Conservation (phyloP, 2,329 filamentous ascomycete species). For the Leptographium wingfieldii region DNA sequence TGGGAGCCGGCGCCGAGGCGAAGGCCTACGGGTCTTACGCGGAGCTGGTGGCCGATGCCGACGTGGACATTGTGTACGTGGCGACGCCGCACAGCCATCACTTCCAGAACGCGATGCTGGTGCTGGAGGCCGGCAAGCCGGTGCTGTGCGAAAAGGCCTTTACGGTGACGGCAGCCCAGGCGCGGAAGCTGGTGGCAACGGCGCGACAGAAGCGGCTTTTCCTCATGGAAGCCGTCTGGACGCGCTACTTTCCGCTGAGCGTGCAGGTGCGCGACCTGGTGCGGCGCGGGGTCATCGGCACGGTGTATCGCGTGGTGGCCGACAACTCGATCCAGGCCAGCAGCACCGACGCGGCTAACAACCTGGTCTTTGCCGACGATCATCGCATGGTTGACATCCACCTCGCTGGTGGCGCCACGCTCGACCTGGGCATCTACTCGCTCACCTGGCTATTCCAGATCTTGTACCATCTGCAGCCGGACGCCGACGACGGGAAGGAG, state of each 20-base stretch:
- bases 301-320: slow-evolving; percentile 47
- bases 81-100: slow-evolving; percentile 88
- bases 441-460: slow-evolving; percentile 87
- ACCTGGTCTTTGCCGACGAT: slow-evolving; percentile 43
- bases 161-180: slow-evolving; percentile 70
- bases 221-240: slow-evolving; percentile 86
- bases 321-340: slow-evolving; percentile 48
- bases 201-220: slow-evolving; percentile 62
- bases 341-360: slow-evolving; percentile 26
- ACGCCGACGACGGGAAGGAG: slow-evolving; percentile 47
- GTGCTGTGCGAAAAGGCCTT: slow-evolving; percentile 88
- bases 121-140: slow-evolving; percentile 70
- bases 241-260: slow-evolving; percentile 74
- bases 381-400: slow-evolving; percentile 74
- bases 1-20: slow-evolving; percentile 51
- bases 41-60: slow-evolving; percentile 64
- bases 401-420: slow-evolving; percentile 67
- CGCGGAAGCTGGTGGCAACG: slow-evolving; percentile 56
- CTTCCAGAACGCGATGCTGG: slow-evolving; percentile 83
- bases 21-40: slow-evolving; percentile 70
- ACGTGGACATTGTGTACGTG: slow-evolving; percentile 78
- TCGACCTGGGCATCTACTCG: slow-evolving; percentile 81
- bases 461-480: slow-evolving; percentile 65
- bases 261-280: slow-evolving; percentile 59
- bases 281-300: slow-evolving; percentile 39